phyloP scores from a whole-genome alignment of 1,284 basidiomycete genomes.

The Rugosomyces carneus region DNA sequence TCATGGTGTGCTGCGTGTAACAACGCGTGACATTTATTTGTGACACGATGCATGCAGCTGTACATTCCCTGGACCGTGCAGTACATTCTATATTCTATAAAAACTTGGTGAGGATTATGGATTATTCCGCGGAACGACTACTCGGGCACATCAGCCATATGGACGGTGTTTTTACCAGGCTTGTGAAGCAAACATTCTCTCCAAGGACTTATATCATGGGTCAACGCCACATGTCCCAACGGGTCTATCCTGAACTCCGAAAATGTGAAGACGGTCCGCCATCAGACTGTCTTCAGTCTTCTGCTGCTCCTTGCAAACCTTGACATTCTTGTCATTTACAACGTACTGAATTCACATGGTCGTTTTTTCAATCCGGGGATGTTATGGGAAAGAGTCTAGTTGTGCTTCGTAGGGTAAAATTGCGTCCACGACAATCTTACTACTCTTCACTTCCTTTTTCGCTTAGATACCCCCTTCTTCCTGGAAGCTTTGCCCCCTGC shows the following conservation, averaged over 20 bases:
- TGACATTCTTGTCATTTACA: background rate
- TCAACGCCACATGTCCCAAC: slow-evolving; percentile 9
- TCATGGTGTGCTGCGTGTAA: slow-evolving; percentile 48
- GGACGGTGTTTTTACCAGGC: background rate
- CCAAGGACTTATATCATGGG: slow-evolving; percentile 1
- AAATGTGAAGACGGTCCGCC: slow-evolving; percentile 1
- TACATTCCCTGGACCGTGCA: no score
- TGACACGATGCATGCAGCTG: no score
- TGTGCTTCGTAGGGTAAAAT: background rate
- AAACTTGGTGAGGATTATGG: no score
- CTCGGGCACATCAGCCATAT: background rate
- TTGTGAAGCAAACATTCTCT: background rate
- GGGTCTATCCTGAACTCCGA: slow-evolving; percentile 2
- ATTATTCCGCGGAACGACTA: no score
- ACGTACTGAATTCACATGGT: background rate
- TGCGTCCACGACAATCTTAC: background rate
- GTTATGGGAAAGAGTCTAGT: background rate
- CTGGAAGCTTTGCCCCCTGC: slow-evolving; percentile 54
- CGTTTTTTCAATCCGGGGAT: background rate
- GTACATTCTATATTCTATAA: no score
- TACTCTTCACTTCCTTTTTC: slow-evolving; percentile 18
- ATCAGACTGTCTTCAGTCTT: slow-evolving; percentile 4
- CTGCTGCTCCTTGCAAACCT: background rate
- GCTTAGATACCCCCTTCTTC: slow-evolving; percentile 20
- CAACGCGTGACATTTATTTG: background rate